Evolutionary conservation across 768 basidiomycete species (phyloP).

Genomic region (Asterophora parasitica): DNA sequence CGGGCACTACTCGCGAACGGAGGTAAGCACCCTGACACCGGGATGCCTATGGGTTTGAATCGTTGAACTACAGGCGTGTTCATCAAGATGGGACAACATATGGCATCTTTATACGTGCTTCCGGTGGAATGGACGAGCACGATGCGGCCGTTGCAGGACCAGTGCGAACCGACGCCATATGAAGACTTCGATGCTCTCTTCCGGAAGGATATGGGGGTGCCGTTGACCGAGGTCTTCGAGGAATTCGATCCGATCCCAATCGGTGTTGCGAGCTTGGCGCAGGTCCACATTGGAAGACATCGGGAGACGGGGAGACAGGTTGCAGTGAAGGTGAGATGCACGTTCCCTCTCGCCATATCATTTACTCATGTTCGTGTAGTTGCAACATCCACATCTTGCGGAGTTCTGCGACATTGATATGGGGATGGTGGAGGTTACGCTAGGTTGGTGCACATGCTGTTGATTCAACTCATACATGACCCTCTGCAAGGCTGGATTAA

Average conservation of each 20-base stretch:
- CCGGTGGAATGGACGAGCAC: conserved; percentile 49
- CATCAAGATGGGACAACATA: conserved; percentile 88
- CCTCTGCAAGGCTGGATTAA: conserved; percentile 68
- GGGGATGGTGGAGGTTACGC: conserved; percentile 73
- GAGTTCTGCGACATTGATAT: conserved; percentile 93
- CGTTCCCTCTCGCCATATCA: no score
- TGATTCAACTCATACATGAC: neutral
- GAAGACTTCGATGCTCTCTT: conserved; percentile 75
- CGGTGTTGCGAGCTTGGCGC: conserved; percentile 93
- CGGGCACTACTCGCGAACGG: conserved; percentile 86
- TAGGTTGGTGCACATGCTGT: conserved; percentile 39
- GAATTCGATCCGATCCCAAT: conserved; percentile 86
- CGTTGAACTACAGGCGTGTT: conserved; percentile 53
- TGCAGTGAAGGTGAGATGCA: conserved; percentile 68
- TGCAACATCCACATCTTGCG: conserved; percentile 90
- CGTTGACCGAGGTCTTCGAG: conserved; percentile 72
- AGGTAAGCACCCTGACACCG: conserved; percentile 38
- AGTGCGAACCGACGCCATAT: conserved; percentile 85
- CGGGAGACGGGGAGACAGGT: conserved; percentile 67
- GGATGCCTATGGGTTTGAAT: conserved; percentile 1
- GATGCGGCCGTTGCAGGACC: conserved; percentile 73
- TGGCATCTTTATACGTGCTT: conserved; percentile 58
- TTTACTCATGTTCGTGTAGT: conserved; percentile 28
- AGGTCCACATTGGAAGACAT: conserved; percentile 85
- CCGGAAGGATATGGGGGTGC: conserved; percentile 67